Conservation (phyloP, 257 asterid species). For the Nicotiana sylvestris region DNA sequence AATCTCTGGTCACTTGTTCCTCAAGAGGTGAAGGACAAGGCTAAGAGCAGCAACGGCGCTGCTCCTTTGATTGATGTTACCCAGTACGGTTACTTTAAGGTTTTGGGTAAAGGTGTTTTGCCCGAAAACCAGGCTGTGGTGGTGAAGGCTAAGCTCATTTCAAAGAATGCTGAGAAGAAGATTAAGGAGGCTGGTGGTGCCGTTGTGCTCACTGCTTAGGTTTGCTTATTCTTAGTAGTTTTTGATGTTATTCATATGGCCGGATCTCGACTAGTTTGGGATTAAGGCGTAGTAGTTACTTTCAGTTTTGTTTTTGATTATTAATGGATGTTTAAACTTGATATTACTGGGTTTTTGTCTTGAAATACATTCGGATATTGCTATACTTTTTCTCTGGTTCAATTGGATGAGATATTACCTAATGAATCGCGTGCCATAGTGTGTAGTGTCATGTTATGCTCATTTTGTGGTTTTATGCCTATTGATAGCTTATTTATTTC, state of each 20-base stretch:
- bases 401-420: background rate
- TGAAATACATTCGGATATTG: background rate
- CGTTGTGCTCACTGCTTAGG: constrained; percentile 58
- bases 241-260: background rate
- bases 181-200: constrained; percentile 67
- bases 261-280: background rate
- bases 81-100: constrained; percentile 66
- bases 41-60: constrained; percentile 24
- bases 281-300: background rate
- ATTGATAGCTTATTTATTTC: background rate
- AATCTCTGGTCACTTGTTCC: constrained; percentile 58
- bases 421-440: background rate
- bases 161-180: constrained; percentile 62
- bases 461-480: background rate
- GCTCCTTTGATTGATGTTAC: constrained; percentile 56
- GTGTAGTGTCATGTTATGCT: background rate
- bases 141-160: constrained; percentile 53
- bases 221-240: constrained; percentile 12
- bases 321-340: background rate
- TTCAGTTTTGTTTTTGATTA: background rate
- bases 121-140: constrained; percentile 42
- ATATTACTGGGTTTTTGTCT: background rate
- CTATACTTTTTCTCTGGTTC: background rate
- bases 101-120: constrained; percentile 52
- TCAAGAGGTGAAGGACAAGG: constrained; percentile 57